These are phyloP conservation scores for Helotiales sp. DNA, from an alignment of 2,329 filamentous ascomycete species.

Conservation along the genomic window DNA sequence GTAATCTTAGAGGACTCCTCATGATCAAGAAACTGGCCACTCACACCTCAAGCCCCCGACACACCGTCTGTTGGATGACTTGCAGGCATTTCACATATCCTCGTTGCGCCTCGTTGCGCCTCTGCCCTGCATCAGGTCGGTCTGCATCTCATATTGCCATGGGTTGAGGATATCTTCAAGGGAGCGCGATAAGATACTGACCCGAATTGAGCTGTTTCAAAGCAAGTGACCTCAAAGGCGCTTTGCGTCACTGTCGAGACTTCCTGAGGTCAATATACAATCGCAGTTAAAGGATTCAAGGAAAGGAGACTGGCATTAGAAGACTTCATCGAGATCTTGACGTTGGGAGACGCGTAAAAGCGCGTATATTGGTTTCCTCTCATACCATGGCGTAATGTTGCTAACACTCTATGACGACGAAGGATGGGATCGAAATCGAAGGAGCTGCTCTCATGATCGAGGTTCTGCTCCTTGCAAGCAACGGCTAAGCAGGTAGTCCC, in stretches of 20 bases:
- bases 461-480: not conserved
- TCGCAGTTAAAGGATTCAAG: conserved; percentile 10
- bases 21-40: conserved; percentile 8
- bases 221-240: not conserved
- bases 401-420: conserved; percentile 1
- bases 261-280: conserved; percentile 16
- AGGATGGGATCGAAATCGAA: conserved; percentile 3
- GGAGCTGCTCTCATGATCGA: not conserved
- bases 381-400: not conserved
- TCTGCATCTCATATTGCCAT: not conserved
- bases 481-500: conserved; percentile 2
- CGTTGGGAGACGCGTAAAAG: conserved; percentile 11
- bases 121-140: conserved; percentile 16
- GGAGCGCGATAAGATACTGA: conserved; percentile 10
- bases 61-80: conserved; percentile 14
- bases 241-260: not conserved
- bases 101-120: conserved; percentile 2
- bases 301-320: conserved; percentile 4
- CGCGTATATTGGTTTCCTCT: conserved; percentile 19
- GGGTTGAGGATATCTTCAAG: conserved; percentile 2
- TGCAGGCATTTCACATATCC: conserved; percentile 11
- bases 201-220: conserved; percentile 6
- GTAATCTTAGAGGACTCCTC: conserved; percentile 12
- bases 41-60: not conserved
- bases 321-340: not conserved